Base-by-base conservation (phyloP, 768 basidiomycete genomes). In the Termitomyces sp. region DNA sequence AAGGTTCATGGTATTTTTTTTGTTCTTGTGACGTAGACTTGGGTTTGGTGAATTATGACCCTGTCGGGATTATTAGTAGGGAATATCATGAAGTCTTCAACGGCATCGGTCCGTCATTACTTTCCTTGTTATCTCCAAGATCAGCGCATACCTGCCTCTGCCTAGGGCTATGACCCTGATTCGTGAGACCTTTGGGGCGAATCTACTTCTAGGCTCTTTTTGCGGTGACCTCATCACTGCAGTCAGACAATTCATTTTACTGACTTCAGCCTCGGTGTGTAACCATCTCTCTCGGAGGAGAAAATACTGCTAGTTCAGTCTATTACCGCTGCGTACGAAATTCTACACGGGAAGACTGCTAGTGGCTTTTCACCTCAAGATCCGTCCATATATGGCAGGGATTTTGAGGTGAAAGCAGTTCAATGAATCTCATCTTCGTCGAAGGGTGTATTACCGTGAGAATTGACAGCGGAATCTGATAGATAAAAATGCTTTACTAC, bases 241-340 rank as follows among this genome's bases (percentile, higher is more conserved):
- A 28, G 4, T 4, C 40, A 4, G 9, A 8, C n/a, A 5, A 44
- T 20, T 20, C n/a, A 20, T 42, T 42, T 42, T 44, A 20, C 42
- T 44, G 28, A 28, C 28, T 28, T 28, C 28, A 28, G 28, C 28
- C 28, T 4, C 28, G 4, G 28, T 28, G 4, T 28, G 28, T 28
- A 4, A 42, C 4, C 40, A 42, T 18, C 40, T 42, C 18, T 18
- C 7, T 18, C 6, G 16, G 40, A 18, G 18, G 40, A 18, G 16
- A 2, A 42, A 40, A 16, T 16, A 40, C 16, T 16, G 5, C 39
- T n/a, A n/a, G 2, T 92, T 65, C 87, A 86, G 58, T 75, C 82
- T 46, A 84, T 91, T 54, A 80, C 82, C 11, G 75, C 79, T 8
- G 86, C 90, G 2, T 92, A 92, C 63, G 85, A 87, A 42, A 65